Evolutionary conservation across 306 rosid genomes (phyloP), one percentile per base, ranked within the genome.

Genomic region (Trifolium pratense): DNA sequence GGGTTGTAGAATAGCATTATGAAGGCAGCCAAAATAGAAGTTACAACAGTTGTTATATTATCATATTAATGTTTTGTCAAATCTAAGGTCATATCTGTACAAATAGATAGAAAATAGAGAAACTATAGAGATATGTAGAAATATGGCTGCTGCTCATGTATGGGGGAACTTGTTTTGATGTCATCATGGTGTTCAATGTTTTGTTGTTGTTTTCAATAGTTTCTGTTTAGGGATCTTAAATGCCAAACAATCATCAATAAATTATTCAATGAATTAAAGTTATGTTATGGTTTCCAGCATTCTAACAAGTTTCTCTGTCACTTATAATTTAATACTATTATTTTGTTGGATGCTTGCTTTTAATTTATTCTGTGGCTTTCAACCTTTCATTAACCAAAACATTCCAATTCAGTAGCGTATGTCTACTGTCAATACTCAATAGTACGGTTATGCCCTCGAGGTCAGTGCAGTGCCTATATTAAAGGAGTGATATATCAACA

Each of bases 31-130:
- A 57, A 68, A 71, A 39, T 79, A 75, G 37, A 69, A 57, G 80
- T 73, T 39, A 66, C 60, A 59, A 23, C 39, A 40, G 43, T 39
- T 49, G 46, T 62, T 77, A 17, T 73, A 39, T 11, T 5, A 53
- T 29, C 14, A 23, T 39, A 51, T 73, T 21, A 11, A 49, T 76
- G 72, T 46, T 2, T 37, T 46, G 79, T 37, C 3, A 34, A 34
- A 56, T 68, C 65, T 34, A 42, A 34, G 61, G 55, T 72, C 45
- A 67, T 74, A 80, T 58, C 49, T 84, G 78, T 77, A 84, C 65
- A 80, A 68, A 70, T 80, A 55, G 82, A 77, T 73, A 57, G 49
- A 73, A 77, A 66, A 68, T 49, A 70, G 29, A 55, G 26, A 42
- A 66, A 56, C 53, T 39, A 20, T 52, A 15, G 32, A 56, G 26